A percentile compares a stretch with the other conserved stretches of the same genome.
Conservation (phyloP, 306 rosid genomes). For the Cicer pinnatifidum region DNA sequence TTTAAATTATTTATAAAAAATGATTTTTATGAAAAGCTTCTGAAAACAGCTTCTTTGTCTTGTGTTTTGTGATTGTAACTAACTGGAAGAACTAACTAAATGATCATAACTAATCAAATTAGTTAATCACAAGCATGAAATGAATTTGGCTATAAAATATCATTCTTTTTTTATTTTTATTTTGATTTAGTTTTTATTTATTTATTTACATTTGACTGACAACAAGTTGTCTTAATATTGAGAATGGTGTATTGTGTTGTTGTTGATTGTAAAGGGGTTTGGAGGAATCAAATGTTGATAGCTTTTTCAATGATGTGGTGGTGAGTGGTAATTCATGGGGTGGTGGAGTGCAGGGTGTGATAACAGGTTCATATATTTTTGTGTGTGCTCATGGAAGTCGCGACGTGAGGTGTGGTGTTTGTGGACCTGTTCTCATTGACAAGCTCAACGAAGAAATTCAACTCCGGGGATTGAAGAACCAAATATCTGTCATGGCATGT, state of each 20-base stretch:
- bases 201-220: neutral
- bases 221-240: neutral
- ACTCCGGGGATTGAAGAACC: constrained; percentile 66
- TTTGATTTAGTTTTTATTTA: neutral
- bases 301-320: constrained; percentile 82
- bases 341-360: constrained; percentile 55
- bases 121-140: constrained; percentile 6
- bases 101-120: neutral
- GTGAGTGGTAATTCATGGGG: constrained; percentile 75
- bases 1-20: no score
- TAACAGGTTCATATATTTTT: constrained; percentile 75
- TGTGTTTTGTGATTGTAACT: no score
- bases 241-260: neutral
- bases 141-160: neutral
- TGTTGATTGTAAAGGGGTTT: constrained; percentile 59
- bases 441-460: constrained; percentile 71
- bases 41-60: no score
- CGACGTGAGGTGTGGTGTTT: constrained; percentile 91
- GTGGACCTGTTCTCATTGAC: constrained; percentile 79
- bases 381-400: constrained; percentile 95
- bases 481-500: constrained; percentile 69
- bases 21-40: no score
- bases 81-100: neutral
- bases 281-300: constrained; percentile 72
- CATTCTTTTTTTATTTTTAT: neutral